Evolutionary conservation across 164 flowering plant species (phyloP), one percentile per base, ranked within the genome.

Genomic region (Stephania cephalantha): DNA sequence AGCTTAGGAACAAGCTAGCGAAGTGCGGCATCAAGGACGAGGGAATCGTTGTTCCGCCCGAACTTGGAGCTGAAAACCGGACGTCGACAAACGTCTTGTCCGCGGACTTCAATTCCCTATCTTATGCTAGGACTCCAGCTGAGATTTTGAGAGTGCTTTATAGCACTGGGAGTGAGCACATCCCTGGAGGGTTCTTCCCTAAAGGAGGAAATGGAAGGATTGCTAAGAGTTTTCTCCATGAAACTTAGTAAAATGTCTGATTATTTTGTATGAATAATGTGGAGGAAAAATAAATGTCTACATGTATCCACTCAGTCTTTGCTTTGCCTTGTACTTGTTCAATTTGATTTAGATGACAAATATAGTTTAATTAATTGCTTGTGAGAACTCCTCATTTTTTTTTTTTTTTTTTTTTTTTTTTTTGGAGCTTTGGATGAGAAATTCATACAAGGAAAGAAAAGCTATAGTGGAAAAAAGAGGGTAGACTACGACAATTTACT

Each of bases 11-110:
- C 70, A 15, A 31, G 18, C 71, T 76, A 68, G 78, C 68, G 3
- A 71, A 0, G 69, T 76, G 78, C 46, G 77, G 73, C 13, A 44
- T 69, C 29, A 75, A 75, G 63, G 77, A 76, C 5, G 70, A 76
- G 71, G 74, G 74, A 9, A n/a, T 71, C 63, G 1, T 61, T 22
- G 74, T 76, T 8, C 74, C 74, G 44, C 69, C 61, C 31, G 9
- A 64, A 17, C 61, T 76, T 18, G 78, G 78, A 61, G 74, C 78
- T 5, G 74, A 70, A 64, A 61, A 76, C 31, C 11, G 46, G 30
- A 76, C 78, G 12, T 22, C 46, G 9, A 76, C 70, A 73, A 76
- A 76, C 42, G 78, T 76, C 46, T 71, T 76, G 52, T 55, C 78
- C 0, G 78, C 74, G 15, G 46, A 70, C 30, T 17, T 6, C 18